A percentile compares a stretch with the other conserved stretches of the same genome.
These are phyloP conservation scores for Candolleomyces eurysporus DNA, from an alignment of 768 basidiomycete species.

Conservation along the genomic window DNA sequence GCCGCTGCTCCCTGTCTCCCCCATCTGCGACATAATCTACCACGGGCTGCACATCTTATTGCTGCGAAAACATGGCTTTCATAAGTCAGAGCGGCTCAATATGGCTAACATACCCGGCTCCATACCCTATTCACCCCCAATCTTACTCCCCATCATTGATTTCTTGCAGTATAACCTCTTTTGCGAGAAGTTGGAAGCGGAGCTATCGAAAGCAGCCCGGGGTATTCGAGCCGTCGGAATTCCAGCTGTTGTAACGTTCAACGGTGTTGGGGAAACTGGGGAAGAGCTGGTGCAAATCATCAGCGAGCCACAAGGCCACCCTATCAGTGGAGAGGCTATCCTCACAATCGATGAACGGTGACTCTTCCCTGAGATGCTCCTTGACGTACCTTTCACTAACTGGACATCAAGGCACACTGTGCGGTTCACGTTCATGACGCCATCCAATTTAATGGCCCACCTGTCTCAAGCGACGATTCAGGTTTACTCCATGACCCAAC, in stretches of 20 bases:
- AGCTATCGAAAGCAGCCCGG: slow-evolving; percentile 49
- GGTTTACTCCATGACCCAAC: slow-evolving; percentile 73
- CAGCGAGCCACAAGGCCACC: slow-evolving; percentile 29
- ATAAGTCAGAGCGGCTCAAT: slow-evolving; percentile 41
- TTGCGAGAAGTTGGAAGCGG: slow-evolving; percentile 56
- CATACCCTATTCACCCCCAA: slow-evolving; percentile 28
- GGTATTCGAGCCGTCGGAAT: slow-evolving; percentile 57
- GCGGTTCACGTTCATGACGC: slow-evolving; percentile 73
- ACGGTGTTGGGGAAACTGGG: slow-evolving; percentile 68
- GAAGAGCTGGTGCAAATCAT: slow-evolving; percentile 52
- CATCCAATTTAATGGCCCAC: slow-evolving; percentile 75
- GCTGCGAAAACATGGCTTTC: slow-evolving; percentile 52
- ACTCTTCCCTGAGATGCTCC: slow-evolving; percentile 5
- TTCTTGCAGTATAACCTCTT: slow-evolving; percentile 78
- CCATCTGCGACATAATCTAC: slow-evolving; percentile 67
- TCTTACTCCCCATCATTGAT: slow-evolving; percentile 77
- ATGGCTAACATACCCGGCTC: slow-evolving; percentile 7
- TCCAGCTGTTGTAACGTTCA: slow-evolving; percentile 52
- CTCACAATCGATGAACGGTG: slow-evolving; percentile 71
- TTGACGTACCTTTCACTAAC: not conserved
- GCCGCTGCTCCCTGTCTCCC: not conserved
- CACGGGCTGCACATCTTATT: slow-evolving; percentile 62
- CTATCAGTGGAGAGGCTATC: slow-evolving; percentile 61
- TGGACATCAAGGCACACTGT: slow-evolving; percentile 55
- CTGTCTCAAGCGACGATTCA: slow-evolving; percentile 75